Conservation (phyloP, 1,284 basidiomycete species). For the Psilocybe mexicana region DNA sequence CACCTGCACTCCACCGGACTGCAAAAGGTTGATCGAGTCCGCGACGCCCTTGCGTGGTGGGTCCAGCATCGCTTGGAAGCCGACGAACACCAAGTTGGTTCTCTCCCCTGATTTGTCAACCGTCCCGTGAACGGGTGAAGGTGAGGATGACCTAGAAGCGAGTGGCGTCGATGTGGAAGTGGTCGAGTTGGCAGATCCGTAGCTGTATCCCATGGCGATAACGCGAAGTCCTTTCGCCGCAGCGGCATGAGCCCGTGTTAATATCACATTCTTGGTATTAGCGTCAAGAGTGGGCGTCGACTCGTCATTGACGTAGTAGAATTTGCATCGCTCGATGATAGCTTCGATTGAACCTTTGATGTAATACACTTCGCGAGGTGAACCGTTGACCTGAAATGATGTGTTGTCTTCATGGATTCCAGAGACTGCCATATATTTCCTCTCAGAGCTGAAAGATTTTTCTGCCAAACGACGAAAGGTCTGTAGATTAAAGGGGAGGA, state of each 20-base stretch:
- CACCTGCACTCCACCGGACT: constrained; percentile 87
- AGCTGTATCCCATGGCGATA: constrained; percentile 89
- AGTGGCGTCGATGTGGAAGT: constrained; percentile 23
- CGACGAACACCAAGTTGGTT: constrained; percentile 81
- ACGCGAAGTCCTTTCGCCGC: constrained; percentile 83
- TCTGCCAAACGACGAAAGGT: constrained; percentile 78
- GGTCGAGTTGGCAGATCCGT: constrained; percentile 53
- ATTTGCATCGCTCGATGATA: constrained; percentile 82
- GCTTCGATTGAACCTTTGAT: constrained; percentile 93
- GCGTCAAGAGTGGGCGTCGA: constrained; percentile 79
- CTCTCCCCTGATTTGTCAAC: constrained; percentile 34
- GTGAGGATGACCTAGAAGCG: constrained; percentile 29
- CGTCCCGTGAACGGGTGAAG: constrained; percentile 6
- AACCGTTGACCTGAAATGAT: constrained; percentile 36
- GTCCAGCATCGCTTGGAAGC: constrained; percentile 95
- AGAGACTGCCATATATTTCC: constrained; percentile 90
- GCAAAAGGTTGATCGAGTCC: constrained; percentile 80
- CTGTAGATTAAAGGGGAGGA: constrained; percentile 31
- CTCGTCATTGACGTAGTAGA: constrained; percentile 85
- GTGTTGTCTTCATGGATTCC: constrained; percentile 54
- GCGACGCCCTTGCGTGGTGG: constrained; percentile 94
- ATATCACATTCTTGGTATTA: constrained; percentile 64
- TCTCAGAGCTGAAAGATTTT: constrained; percentile 89
- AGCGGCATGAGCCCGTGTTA: constrained; percentile 68
- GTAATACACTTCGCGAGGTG: constrained; percentile 77